Evolutionary conservation across 805 yeast genomes (phyloP).

Genomic region (Saturnispora hagleri): DNA sequence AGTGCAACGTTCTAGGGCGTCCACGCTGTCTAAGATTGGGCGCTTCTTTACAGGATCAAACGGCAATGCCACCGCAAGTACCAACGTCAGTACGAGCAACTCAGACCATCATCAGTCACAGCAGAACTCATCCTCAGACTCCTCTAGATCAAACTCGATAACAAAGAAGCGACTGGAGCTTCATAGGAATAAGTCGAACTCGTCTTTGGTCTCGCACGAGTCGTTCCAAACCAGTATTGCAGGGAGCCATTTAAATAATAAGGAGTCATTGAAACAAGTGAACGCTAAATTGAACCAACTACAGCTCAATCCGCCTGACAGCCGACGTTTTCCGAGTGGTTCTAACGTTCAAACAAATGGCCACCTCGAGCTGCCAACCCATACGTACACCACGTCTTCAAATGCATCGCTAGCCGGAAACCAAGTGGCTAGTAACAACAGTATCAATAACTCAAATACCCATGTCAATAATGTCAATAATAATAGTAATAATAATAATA

Average conservation of each 20-base stretch:
- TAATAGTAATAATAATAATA: not conserved
- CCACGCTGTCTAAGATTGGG: not conserved
- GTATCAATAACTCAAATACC: not conserved
- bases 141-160: slow-evolving; percentile 2
- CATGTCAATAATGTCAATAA: not conserved
- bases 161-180: not conserved
- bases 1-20: not conserved
- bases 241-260: not conserved
- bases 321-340: not conserved
- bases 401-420: not conserved
- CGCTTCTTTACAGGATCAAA: slow-evolving; percentile 1
- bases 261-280: slow-evolving; percentile 1
- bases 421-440: not conserved
- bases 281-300: slow-evolving; percentile 3
- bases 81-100: not conserved
- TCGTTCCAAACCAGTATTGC: not conserved
- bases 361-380: not conserved
- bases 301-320: not conserved
- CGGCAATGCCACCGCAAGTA: not conserved
- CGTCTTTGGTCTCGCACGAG: not conserved
- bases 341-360: not conserved
- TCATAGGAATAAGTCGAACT: not conserved
- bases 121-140: not conserved
- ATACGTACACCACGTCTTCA: not conserved
- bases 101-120: not conserved